phyloP scores from a whole-genome alignment of 1,284 basidiomycete species.

The Apiotrichum sp. region DNA sequence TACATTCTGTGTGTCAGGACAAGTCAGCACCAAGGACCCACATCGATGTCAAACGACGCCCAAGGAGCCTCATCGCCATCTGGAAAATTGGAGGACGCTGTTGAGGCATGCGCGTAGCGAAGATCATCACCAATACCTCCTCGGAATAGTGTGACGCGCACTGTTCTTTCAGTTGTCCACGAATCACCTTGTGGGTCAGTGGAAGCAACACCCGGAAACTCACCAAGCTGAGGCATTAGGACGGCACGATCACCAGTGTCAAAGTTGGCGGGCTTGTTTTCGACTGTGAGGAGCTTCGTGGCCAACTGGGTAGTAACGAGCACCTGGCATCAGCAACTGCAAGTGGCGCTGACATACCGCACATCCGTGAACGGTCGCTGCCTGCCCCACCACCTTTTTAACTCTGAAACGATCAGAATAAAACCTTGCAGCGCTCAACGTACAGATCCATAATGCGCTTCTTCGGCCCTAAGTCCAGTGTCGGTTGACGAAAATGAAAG shows the following conservation, averaged over 20 bases:
- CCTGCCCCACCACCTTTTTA: conserved; percentile 39
- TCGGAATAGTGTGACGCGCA: conserved; percentile 39
- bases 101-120: conserved; percentile 37
- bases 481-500: conserved; percentile 44
- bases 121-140: conserved; percentile 32
- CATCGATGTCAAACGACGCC: conserved; percentile 40
- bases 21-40: conserved; percentile 15
- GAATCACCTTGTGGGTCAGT: conserved; percentile 27
- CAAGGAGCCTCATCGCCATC: conserved; percentile 22
- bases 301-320: conserved; percentile 44
- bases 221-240: conserved; percentile 45
- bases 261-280: conserved; percentile 42
- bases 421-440: conserved; percentile 4
- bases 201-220: not conserved
- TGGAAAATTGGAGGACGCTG: conserved; percentile 1
- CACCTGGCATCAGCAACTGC: conserved; percentile 21
- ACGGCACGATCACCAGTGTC: conserved; percentile 44
- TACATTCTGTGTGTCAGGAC: conserved; percentile 19
- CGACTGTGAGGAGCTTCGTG: conserved; percentile 42
- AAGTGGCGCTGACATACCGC: conserved; percentile 25
- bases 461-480: conserved; percentile 27
- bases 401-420: conserved; percentile 20
- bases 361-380: conserved; percentile 33
- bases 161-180: conserved; percentile 41
- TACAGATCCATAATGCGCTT: conserved; percentile 41